Evolutionary conservation across 176 grass and related monocot genomes (phyloP), one percentile per base, ranked within the genome.

Genomic region (Puya raimondii): DNA sequence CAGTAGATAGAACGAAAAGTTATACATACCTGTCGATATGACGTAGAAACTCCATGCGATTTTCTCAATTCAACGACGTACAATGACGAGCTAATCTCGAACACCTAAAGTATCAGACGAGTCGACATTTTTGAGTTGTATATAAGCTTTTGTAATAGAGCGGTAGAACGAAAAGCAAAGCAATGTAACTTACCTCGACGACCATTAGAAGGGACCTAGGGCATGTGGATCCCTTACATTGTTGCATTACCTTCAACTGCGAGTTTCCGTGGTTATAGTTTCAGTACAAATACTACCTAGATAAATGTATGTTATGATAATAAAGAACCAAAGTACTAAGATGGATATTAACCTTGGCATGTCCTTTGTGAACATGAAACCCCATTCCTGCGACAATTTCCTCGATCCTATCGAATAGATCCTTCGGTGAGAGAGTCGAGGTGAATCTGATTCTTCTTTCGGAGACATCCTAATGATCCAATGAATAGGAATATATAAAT

Each of bases 381-480:
- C 84, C 89, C 87, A 93, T 88, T 71, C 75, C 64, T 83, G 82
- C 81, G 70, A 67, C 85, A 59, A 84, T 91, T 65, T 52, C 78
- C 73, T 86, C 87, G 47, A 94, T 88, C 78, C 87, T 99, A 61
- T 94, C 85, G 69, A 84, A 99, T 76, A 99, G 76, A 84, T 84
- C 91, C 50, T 58, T 74, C 21, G 95, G 89, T 59, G 90, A 85
- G 78, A 84, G 54, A n/a, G 84, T 84, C 12, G 90, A 93, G 47
- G 85, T 86, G 82, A 99, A 99, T 87, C 82, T 90, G 53, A 88
- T 64, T 63, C 82, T 99, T 69, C 94, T 99, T 83, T 99, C 89
- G 26, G 89, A 91, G 48, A 74, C 80, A 76, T 99, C 90, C 90
- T 99, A 71, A 64, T 81, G 70, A 22, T 63, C 4, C 47, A 76